Evolutionary conservation across 2,329 filamentous ascomycete species (phyloP), one percentile per base, ranked within the genome.

Genomic region (Colletotrichum shisoi): DNA sequence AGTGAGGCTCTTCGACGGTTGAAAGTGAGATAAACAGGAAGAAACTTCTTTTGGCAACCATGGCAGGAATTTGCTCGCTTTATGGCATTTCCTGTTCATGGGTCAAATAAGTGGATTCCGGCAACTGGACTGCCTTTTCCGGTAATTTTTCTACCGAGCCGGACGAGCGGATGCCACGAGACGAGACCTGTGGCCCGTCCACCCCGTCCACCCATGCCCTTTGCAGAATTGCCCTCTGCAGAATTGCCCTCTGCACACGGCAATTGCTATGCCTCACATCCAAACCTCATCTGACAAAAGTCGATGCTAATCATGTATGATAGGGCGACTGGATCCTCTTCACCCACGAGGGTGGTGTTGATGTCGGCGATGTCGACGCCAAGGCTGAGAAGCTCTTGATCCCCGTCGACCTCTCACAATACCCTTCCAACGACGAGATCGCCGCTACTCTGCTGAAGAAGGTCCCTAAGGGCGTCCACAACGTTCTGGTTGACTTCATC

Each of bases 301-400:
- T 19, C 17, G 51, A 59, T 62, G 60, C 69, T 70, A 52, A 70
- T 52, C 51, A 34, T 24, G 52, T 57, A 61, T 61, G 63, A 53
- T 79, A 98, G 95, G 95, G 95, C 78, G 95, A 99, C 83, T 98
- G 94, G 93, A 97, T 99, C 79, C 92, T 99, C 77, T 99, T 99
- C 87, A 97, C 94, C 76, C 93, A 99, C 84, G 95, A 99, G 84
- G 95, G 95, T 86, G 95, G 95, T 91, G 94, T 99, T 73, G 95
- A 99, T 82, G 95, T 99, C 75, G 95, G 95, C 79, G 95, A 99
- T 89, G 95, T 99, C 73, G 95, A 99, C 77, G 93, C 89, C 72
- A 99, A 99, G 87, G 95, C 95, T 71, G 93, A 98, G 88, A 99
- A 98, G 91, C 88, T 99, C 71, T 85, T 99, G 78, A 93, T 99